Base-by-base conservation (phyloP, 441 rosid genomes). In the Populus hybrid region DNA sequence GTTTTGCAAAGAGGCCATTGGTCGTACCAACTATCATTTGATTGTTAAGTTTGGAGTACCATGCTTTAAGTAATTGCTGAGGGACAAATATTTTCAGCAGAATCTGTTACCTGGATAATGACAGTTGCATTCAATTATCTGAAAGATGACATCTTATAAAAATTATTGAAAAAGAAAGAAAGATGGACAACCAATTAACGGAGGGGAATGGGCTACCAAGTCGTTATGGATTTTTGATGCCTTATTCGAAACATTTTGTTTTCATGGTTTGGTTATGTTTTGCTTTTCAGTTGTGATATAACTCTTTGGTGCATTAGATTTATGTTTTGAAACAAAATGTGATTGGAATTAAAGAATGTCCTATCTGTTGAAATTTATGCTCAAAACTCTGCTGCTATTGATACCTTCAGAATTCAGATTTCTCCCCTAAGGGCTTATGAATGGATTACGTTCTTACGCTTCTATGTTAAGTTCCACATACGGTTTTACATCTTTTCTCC, bases 281-380 rank as follows among this genome's bases (percentile, higher is more conserved):
- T 46, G 38, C 16, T 72, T 50, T 23, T 34, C 65, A 28, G 38
- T 23, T 40, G 23, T 73, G 6, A 4, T 46, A 14, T 46, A 46
- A 46, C 57, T 46, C 57, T 14, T 46, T 46, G 57, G 20, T 46
- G 57, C 57, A 46, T 46, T 46, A 14, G 7, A 12, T 14, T 46
- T 46, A 12, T 46, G 57, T 46, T 46, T 46, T 46, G 57, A 46
- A 46, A 23, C 59, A 23, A 11, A 74, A 67, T 26, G 63, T 42
- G 42, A 40, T 70, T 66, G 42, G 10, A 5, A 10, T 16, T 42
- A 20, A 71, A 12, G 14, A 40, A 32, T 30, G 23, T 73, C 18
- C 32, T 63, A 23, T 65, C 76, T n/a, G 76, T 59, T 30, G 34
- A 50, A 65, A 61, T 76, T 65, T n/a, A 35, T 74, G 10, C 21